Evolutionary conservation across 2,329 filamentous ascomycete species (phyloP), one percentile per base, ranked within the genome.

Genomic region (Fusarium compactum): DNA sequence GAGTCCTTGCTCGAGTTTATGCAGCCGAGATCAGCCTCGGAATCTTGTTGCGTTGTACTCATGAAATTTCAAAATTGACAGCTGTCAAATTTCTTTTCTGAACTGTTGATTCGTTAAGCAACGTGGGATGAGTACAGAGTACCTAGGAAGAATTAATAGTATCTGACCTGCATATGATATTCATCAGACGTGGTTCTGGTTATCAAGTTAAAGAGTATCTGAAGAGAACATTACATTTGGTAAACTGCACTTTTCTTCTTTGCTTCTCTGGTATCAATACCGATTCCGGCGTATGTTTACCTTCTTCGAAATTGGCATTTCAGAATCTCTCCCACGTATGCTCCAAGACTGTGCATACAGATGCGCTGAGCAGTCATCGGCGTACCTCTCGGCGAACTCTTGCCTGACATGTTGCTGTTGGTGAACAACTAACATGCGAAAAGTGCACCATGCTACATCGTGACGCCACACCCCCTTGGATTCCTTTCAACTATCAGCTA

Each of bases 351-450:
- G 34, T 43, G n/a, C 24, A 46, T 22, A 25, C 20, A 29, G 24
- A 38, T 30, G 27, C 22, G 40, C 40, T 20, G 51, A 43, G 46
- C 53, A 27, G 25, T 67, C 52, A 25, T 55, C 66, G 66, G 62
- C 57, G 62, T 67, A 70, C 32, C 18, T 40, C 27, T 69, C 66
- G 56, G 66, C 62, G 56, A 69, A 70, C 66, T 53, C n/a, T 38
- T 38, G 10, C 18, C 34, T 38, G 16, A 10, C 16, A 18, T 16
- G 18, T 38, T 38, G 34, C 9, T 38, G 32, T 24, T 32, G 58
- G 29, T 20, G 29, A 61, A 27, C 29, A 45, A 11, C 18, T 40
- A n/a, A 38, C 18, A 38, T 38, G 12, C 30, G 22, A 65, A 58
- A 34, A 27, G 18, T 45, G 29, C 32, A 58, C 40, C 12, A 65